A percentile compares a stretch with the other conserved stretches of the same genome.
Conservation (phyloP, 2,329 filamentous ascomycete species). For the Achaetomium macrosporum region DNA sequence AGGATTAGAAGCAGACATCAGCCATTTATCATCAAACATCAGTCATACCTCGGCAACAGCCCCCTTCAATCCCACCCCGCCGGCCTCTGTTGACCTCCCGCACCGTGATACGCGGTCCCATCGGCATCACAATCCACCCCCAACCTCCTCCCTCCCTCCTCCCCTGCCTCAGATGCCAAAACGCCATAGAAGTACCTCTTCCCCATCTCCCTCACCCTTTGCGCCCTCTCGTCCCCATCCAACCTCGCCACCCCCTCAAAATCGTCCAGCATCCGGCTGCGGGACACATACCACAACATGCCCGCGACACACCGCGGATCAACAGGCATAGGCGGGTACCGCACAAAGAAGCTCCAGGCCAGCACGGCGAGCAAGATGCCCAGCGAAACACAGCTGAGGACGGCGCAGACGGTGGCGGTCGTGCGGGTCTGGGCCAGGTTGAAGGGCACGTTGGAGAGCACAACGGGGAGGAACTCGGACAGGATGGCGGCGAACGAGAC, state of each 20-base stretch:
- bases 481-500: slow-evolving; percentile 40
- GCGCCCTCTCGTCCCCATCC: slow-evolving; percentile 24
- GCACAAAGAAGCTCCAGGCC: slow-evolving; percentile 35
- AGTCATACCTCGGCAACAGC: too few species aligned
- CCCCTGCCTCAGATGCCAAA: slow-evolving; percentile 24
- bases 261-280: slow-evolving; percentile 25
- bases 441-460: slow-evolving; percentile 45
- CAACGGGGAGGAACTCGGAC: slow-evolving; percentile 45
- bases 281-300: slow-evolving; percentile 39
- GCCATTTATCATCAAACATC: too few species aligned
- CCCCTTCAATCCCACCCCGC: background rate
- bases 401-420: slow-evolving; percentile 37
- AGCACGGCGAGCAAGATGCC: slow-evolving; percentile 39
- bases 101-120: slow-evolving; percentile 11
- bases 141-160: slow-evolving; percentile 19
- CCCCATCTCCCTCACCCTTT: slow-evolving; percentile 25
- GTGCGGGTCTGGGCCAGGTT: slow-evolving; percentile 36
- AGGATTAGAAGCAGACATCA: too few species aligned
- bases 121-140: slow-evolving; percentile 26
- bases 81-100: background rate
- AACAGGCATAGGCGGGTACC: slow-evolving; percentile 41
- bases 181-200: slow-evolving; percentile 31
- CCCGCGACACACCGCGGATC: slow-evolving; percentile 43
- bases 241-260: slow-evolving; percentile 25
- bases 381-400: slow-evolving; percentile 35